phyloP scores from a whole-genome alignment of 2,329 filamentous ascomycete species.

The Xylaria digitata region DNA sequence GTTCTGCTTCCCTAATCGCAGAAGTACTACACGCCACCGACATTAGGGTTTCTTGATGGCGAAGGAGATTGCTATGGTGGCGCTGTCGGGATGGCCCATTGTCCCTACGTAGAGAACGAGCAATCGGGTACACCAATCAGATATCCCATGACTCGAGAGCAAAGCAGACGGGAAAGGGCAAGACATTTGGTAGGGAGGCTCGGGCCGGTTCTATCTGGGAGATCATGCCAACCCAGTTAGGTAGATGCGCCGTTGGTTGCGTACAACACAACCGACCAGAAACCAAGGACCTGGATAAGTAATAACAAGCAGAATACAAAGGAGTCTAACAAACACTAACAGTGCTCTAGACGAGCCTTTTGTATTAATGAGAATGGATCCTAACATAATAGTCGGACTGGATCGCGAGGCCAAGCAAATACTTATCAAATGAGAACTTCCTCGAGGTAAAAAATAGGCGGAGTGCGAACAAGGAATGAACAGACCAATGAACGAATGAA shows the following conservation, averaged over 20 bases:
- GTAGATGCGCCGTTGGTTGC: conserved; percentile 21
- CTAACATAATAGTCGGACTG: neutral
- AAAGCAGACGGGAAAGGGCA: conserved; percentile 1
- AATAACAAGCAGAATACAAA: conserved; percentile 13
- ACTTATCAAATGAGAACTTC: conserved; percentile 3
- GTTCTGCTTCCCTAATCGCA: conserved; percentile 1
- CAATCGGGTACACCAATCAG: neutral
- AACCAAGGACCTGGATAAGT: conserved; percentile 22
- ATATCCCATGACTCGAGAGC: neutral
- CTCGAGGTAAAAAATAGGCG: conserved; percentile 1
- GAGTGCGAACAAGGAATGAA: conserved; percentile 1
- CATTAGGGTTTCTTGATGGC: conserved; percentile 2
- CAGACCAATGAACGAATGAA: neutral
- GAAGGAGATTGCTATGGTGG: neutral
- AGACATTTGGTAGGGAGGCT: conserved; percentile 26
- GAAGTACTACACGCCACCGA: neutral
- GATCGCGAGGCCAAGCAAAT: conserved; percentile 30
- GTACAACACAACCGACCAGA: conserved; percentile 3
- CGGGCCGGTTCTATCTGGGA: conserved; percentile 26
- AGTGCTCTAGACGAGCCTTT: neutral
- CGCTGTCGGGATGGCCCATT: neutral
- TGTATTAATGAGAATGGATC: conserved; percentile 14
- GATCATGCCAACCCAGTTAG: conserved; percentile 20
- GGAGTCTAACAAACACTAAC: conserved; percentile 3
- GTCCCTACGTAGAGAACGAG: conserved; percentile 1